These are phyloP conservation scores for Aspergillus sergii DNA, from an alignment of 2,329 filamentous ascomycete species.

Conservation along the genomic window DNA sequence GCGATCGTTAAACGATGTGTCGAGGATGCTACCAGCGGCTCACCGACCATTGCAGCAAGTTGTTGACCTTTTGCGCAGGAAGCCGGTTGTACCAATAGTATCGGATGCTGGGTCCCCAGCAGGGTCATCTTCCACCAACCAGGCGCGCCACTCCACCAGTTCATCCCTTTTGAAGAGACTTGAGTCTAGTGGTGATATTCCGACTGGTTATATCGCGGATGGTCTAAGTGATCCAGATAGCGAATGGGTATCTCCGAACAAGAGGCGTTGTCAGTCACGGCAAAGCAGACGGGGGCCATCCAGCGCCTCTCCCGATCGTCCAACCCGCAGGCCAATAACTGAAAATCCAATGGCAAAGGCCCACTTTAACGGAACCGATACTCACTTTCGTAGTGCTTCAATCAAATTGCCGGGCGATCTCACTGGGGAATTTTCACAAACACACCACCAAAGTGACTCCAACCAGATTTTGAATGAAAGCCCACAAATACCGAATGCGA, in stretches of 20 bases:
- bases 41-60: background rate
- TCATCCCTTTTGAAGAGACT: constrained; percentile 18
- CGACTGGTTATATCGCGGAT: constrained; percentile 16
- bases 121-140: constrained; percentile 20
- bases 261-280: constrained; percentile 13
- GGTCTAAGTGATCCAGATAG: constrained; percentile 15
- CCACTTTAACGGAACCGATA: constrained; percentile 12
- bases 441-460: constrained; percentile 11
- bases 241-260: constrained; percentile 13
- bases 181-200: constrained; percentile 16
- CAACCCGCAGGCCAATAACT: constrained; percentile 13
- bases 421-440: constrained; percentile 7
- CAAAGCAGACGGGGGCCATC: constrained; percentile 10
- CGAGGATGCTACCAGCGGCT: background rate
- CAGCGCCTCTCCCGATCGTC: constrained; percentile 11
- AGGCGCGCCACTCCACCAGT: constrained; percentile 20
- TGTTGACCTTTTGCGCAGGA: constrained; percentile 17
- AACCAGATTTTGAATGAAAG: constrained; percentile 17
- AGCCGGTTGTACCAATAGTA: constrained; percentile 9
- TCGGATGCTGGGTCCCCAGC: constrained; percentile 18
- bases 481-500: constrained; percentile 6
- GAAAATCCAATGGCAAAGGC: constrained; percentile 16
- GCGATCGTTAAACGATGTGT: background rate
- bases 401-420: constrained; percentile 13
- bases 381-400: constrained; percentile 14